phyloP scores from a whole-genome alignment of 2,329 filamentous ascomycete species.

The Cadophora luteo-olivacea region DNA sequence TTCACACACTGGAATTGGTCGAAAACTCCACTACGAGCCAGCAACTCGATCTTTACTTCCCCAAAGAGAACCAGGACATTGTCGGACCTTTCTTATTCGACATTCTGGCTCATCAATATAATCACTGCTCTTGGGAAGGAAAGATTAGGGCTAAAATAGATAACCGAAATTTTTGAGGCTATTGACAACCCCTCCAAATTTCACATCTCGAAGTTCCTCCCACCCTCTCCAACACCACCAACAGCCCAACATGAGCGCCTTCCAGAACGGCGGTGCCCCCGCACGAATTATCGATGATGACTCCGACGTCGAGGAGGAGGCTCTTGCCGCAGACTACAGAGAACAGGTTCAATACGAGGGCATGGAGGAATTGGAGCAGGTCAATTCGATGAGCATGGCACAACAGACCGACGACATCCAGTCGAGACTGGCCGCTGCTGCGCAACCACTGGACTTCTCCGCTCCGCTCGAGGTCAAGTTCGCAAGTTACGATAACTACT shows the following conservation, averaged over 20 bases:
- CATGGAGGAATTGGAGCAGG: conserved; percentile 81
- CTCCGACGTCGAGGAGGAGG: conserved; percentile 95
- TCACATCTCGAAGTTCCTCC: conserved; percentile 11
- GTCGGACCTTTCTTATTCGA: neutral
- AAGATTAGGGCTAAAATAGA: conserved; percentile 22
- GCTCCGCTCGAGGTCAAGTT: conserved; percentile 97
- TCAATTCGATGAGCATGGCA: conserved; percentile 70
- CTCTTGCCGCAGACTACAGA: conserved; percentile 92
- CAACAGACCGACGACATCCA: conserved; percentile 91
- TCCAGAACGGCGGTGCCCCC: conserved; percentile 66
- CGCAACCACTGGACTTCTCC: conserved; percentile 94
- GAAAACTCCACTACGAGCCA: neutral
- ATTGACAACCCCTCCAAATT: conserved; percentile 35
- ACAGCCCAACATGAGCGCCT: conserved; percentile 59
- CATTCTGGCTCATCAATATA: neutral
- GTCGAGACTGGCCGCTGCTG: conserved; percentile 86
- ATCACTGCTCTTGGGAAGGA: neutral
- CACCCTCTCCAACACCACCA: conserved; percentile 21
- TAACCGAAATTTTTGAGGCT: conserved; percentile 33
- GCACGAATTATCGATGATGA: conserved; percentile 74
- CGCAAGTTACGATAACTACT: conserved; percentile 99
- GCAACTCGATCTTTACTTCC: neutral
- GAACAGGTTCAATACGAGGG: conserved; percentile 96
- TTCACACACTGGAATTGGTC: neutral
- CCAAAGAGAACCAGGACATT: neutral